Evolutionary conservation across 2,329 filamentous ascomycete genomes (phyloP).

Genomic region (Colletotrichum musae): DNA sequence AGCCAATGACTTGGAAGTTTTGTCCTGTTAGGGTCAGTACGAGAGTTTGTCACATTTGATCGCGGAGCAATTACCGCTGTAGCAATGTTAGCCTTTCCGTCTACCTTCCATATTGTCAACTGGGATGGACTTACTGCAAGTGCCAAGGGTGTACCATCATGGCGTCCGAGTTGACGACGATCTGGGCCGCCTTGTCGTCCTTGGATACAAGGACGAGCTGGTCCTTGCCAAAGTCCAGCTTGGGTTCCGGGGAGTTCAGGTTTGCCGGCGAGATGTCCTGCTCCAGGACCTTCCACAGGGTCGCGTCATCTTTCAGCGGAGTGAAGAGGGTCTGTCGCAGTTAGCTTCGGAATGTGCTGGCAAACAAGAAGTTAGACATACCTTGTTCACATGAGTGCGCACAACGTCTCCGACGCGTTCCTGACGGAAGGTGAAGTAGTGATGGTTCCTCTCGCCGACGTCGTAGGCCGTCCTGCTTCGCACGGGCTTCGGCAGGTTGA

Average conservation of each 20-base stretch:
- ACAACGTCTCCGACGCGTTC: conserved; percentile 29
- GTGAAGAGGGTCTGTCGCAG: conserved; percentile 38
- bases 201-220: conserved; percentile 41
- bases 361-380: background rate
- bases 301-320: conserved; percentile 38
- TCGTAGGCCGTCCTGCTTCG: conserved; percentile 41
- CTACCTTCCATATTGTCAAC: no score
- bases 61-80: conserved; percentile 19
- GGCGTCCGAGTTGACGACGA: conserved; percentile 43
- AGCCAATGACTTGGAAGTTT: conserved; percentile 64
- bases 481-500: conserved; percentile 42
- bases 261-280: conserved; percentile 32
- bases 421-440: conserved; percentile 39
- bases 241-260: conserved; percentile 29
- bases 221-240: conserved; percentile 34
- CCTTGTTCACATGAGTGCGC: conserved; percentile 34
- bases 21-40: conserved; percentile 55
- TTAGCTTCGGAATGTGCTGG: background rate
- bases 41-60: background rate
- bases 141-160: conserved; percentile 46
- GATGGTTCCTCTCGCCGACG: conserved; percentile 39
- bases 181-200: conserved; percentile 43
- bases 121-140: conserved; percentile 39
- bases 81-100: conserved; percentile 6
- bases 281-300: conserved; percentile 33